Evolutionary conservation across 148 eudicot species (phyloP), one percentile per base, ranked within the genome.

Genomic region (Rhododendron vialii): DNA sequence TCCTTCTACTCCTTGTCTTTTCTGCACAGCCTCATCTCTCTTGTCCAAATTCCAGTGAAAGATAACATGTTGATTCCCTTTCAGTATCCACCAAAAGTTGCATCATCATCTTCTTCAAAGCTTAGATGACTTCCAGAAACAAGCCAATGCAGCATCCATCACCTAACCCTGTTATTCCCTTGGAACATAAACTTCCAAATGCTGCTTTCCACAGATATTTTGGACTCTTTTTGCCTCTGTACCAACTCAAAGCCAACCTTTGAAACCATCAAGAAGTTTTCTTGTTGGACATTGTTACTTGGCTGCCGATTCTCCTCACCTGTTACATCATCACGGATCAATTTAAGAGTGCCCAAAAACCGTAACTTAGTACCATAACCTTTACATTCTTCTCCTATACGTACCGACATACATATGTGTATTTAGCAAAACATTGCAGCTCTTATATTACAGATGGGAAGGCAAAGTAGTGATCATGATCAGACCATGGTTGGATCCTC

Each of bases 281-380:
- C 88, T 82, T 73, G 75, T 86, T 86, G 88, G 85, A 86, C 53
- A 73, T 82, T 71, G 71, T 81, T 69, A 36, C 24, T n/a, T 22
- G 26, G 69, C 53, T 5, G 87, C 80, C 43, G 87, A 86, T 50
- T 67, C 74, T 33, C 24, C 80, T 81, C 69, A 15, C 48, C 30
- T 69, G 13, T 57, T 73, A 73, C 33, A 20, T 73, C 88, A 55
- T 38, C 36, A n/a, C 22, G 75, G 82, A 86, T 73, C 84, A 41
- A 74, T 80, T 48, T 79, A 69, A 78, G 48, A 28, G 3, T 57
- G 63, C 22, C 13, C 17, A 50, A 73, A 84, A 69, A 4, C n/a
- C 78, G 45, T 69, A 30, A 45, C 3, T 3, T 63, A 83, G n/a
- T 43, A 24, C 14, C 81, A 51, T 14, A 24, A 33, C 1, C 6